These are phyloP conservation scores for Paratinospora sagittata DNA, from an alignment of 164 flowering plant species.

Conservation along the genomic window DNA sequence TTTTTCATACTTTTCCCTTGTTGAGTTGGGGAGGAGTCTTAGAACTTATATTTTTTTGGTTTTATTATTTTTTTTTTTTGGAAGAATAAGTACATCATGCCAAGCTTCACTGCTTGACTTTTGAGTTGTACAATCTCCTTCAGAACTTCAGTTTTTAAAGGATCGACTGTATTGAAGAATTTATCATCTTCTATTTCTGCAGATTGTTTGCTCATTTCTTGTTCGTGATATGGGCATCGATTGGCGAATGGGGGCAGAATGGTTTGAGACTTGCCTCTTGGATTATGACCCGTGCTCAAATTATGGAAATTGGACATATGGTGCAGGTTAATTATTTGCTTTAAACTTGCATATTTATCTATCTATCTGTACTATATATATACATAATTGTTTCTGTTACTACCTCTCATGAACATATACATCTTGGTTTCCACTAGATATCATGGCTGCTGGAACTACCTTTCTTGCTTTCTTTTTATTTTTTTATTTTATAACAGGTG, in stretches of 20 bases:
- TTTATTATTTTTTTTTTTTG: not conserved
- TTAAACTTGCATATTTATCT: not conserved
- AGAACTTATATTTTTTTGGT: not conserved
- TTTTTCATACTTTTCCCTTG: not conserved
- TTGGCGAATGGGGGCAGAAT: slow-evolving; percentile 99
- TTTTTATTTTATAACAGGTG: slow-evolving; percentile 37
- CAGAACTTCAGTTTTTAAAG: not conserved
- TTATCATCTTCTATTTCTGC: slow-evolving; percentile 5
- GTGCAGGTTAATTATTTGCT: slow-evolving; percentile 58
- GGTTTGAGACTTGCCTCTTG: slow-evolving; percentile 93
- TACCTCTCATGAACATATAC: not conserved
- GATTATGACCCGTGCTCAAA: slow-evolving; percentile 98
- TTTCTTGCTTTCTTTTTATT: not conserved
- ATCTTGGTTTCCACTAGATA: too few species aligned
- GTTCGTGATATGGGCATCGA: slow-evolving; percentile 98
- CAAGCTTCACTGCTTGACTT: not conserved
- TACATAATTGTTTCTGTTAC: not conserved
- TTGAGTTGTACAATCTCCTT: not conserved
- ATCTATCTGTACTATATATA: too few species aligned
- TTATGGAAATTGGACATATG: slow-evolving; percentile 99
- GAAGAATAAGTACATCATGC: not conserved
- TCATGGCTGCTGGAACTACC: not conserved
- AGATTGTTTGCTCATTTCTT: slow-evolving; percentile 97
- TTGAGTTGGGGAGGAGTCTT: too few species aligned
- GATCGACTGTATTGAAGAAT: not conserved